Percentiles rank a stretch among this genome's conserved stretches.
Evolutionary conservation across 2,329 filamentous ascomycete genomes (phyloP).

Genomic region (Fusarium pseudograminearum): DNA sequence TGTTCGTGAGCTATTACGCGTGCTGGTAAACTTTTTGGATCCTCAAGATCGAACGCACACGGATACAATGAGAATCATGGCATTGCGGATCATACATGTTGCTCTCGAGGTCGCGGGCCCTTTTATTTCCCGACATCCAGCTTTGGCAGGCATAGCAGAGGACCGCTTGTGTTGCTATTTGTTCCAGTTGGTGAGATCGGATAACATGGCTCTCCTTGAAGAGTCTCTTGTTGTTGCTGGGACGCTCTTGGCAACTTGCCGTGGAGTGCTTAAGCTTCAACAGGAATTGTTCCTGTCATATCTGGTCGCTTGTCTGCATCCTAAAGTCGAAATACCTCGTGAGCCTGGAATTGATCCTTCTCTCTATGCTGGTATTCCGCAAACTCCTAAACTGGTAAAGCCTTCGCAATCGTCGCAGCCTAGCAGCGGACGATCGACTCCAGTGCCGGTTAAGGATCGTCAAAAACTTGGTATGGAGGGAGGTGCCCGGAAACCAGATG

Average conservation of each 20-base stretch:
- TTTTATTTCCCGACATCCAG: slow-evolving; percentile 92
- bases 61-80: slow-evolving; percentile 97
- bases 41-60: slow-evolving; percentile 93
- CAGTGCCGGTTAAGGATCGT: slow-evolving; percentile 90
- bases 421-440: slow-evolving; percentile 85
- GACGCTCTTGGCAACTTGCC: slow-evolving; percentile 89
- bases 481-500: slow-evolving; percentile 90
- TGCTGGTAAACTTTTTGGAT: slow-evolving; percentile 92
- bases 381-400: slow-evolving; percentile 88
- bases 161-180: slow-evolving; percentile 93
- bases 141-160: slow-evolving; percentile 86
- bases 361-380: slow-evolving; percentile 92
- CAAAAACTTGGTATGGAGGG: slow-evolving; percentile 94
- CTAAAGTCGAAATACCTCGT: slow-evolving; percentile 90
- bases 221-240: slow-evolving; percentile 93
- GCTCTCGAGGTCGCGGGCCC: slow-evolving; percentile 96
- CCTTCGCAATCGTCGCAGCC: slow-evolving; percentile 74
- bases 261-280: slow-evolving; percentile 91
- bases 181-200: slow-evolving; percentile 95
- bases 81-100: slow-evolving; percentile 94
- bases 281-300: slow-evolving; percentile 97
- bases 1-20: slow-evolving; percentile 92
- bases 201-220: slow-evolving; percentile 94
- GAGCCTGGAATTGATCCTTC: slow-evolving; percentile 91
- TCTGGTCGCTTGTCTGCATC: slow-evolving; percentile 91